Percentiles rank a stretch among this genome's conserved stretches.
phyloP scores from a whole-genome alignment of 1,284 basidiomycete genomes.

The Pseudozyma sp. region DNA sequence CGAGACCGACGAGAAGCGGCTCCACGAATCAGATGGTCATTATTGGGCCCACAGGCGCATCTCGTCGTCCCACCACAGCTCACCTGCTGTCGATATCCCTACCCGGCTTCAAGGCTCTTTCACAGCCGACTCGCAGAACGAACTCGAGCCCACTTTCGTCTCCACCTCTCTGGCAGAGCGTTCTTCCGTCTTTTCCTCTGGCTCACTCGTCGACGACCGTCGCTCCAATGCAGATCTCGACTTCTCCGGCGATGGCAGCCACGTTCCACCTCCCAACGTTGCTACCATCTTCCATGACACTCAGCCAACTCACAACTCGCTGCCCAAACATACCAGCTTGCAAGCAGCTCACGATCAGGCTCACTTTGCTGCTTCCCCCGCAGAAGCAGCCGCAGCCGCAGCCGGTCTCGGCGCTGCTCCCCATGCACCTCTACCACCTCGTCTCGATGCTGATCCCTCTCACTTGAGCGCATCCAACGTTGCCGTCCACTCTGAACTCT shows the following conservation, averaged over 20 bases:
- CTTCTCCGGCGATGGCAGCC: constrained; percentile 45
- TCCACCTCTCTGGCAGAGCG: constrained; percentile 40
- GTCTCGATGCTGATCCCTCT: constrained; percentile 13
- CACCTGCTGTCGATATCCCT: constrained; percentile 39
- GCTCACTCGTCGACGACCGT: constrained; percentile 36
- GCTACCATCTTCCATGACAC: constrained; percentile 40
- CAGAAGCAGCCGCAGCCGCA: constrained; percentile 55
- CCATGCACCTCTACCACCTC: constrained; percentile 14
- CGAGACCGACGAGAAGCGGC: constrained; percentile 57
- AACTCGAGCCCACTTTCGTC: constrained; percentile 39
- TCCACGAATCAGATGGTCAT: constrained; percentile 56
- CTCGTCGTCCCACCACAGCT: constrained; percentile 32
- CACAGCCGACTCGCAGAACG: constrained; percentile 39
- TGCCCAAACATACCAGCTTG: constrained; percentile 26
- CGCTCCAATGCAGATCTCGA: constrained; percentile 47
- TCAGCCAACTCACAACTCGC: constrained; percentile 7
- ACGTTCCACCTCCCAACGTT: constrained; percentile 48
- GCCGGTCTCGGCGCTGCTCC: constrained; percentile 55
- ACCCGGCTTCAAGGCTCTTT: constrained; percentile 37
- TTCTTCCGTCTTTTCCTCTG: constrained; percentile 36
- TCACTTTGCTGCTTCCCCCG: constrained; percentile 55
- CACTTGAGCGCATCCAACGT: constrained; percentile 35
- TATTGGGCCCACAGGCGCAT: constrained; percentile 53
- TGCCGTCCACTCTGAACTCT: constrained; percentile 52
- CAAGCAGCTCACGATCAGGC: constrained; percentile 18